Conservation (phyloP, 352 stramenopile genomes). For the Thalassiosira mediterranea region DNA sequence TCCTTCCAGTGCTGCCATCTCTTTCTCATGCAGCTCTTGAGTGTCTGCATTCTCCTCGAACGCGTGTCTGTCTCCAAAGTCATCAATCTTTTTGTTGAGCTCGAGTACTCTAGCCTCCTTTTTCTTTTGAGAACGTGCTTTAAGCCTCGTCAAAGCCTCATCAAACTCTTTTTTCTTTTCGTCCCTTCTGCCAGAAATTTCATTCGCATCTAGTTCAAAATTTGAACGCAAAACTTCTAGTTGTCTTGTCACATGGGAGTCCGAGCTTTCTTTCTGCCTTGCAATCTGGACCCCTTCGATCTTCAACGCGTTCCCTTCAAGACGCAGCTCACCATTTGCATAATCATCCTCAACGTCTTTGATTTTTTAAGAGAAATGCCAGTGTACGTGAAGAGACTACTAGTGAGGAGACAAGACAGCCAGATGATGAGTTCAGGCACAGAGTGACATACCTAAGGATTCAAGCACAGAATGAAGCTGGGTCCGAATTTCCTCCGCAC, state of each 20-base stretch:
- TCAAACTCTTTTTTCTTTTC: constrained; percentile 36
- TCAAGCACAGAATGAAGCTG: constrained; percentile 20
- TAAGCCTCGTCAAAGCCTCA: constrained; percentile 20
- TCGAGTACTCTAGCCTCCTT: constrained; percentile 36
- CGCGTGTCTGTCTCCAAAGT: constrained; percentile 5
- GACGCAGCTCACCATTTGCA: constrained; percentile 23
- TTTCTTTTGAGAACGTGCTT: constrained; percentile 9
- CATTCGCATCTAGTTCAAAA: constrained; percentile 17
- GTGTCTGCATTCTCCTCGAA: constrained; percentile 14
- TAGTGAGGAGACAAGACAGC: too few relatives aligned
- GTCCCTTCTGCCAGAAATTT: constrained; percentile 17
- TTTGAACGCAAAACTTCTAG: constrained; percentile 19
- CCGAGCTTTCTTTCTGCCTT: constrained; percentile 30
- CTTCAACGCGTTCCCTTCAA: constrained; percentile 48
- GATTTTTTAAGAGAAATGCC: too few relatives aligned
- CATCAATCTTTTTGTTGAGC: constrained; percentile 43
- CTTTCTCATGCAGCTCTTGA: constrained; percentile 4
- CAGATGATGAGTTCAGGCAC: too few relatives aligned
- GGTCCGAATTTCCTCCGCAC: constrained; percentile 17
- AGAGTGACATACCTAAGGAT: constrained; percentile 17
- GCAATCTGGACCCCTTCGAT: constrained; percentile 46
- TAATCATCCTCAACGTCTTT: constrained; percentile 40
- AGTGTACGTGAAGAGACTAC: too few relatives aligned
- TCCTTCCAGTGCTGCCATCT: constrained; percentile 13
- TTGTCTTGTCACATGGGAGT: constrained; percentile 29